Evolutionary conservation across 2,329 filamentous ascomycete genomes (phyloP).

Genomic region (Colletotrichum tropicicola): DNA sequence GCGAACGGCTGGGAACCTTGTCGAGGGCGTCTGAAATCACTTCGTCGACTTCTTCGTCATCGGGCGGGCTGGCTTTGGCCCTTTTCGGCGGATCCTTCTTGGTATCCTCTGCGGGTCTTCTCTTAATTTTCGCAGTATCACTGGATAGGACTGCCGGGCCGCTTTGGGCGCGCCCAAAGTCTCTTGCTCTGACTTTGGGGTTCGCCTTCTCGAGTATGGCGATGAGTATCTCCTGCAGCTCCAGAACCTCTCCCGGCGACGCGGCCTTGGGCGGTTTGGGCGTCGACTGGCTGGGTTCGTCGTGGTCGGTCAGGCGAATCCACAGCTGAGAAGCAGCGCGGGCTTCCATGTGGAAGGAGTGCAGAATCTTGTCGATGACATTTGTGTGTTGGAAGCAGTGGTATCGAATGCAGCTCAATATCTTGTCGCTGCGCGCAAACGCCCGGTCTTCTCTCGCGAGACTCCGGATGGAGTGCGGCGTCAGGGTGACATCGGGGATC

Average conservation of each 20-base stretch:
- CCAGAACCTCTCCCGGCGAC: background rate
- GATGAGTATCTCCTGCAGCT: conserved; percentile 8
- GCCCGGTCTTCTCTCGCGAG: background rate
- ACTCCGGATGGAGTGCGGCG: background rate
- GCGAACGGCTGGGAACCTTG: conserved; percentile 15
- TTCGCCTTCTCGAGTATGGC: background rate
- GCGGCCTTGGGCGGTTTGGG: background rate
- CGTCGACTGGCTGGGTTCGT: background rate
- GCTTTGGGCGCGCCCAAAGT: background rate
- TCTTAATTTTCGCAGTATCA: background rate
- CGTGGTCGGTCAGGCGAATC: background rate
- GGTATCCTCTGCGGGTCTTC: background rate
- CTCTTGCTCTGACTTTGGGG: background rate
- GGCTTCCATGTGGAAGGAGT: conserved; percentile 8
- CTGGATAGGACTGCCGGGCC: background rate
- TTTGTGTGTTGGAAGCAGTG: background rate
- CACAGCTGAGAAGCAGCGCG: conserved; percentile 8
- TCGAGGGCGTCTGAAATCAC: background rate
- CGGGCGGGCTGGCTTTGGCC: background rate
- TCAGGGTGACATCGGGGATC: background rate
- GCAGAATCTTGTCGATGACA: conserved; percentile 1
- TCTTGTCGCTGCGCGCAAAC: conserved; percentile 8
- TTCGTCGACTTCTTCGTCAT: background rate
- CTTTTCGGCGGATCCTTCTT: background rate
- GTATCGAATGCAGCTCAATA: background rate